Percentiles rank a stretch among this genome's conserved stretches.
Evolutionary conservation across 2,329 filamentous ascomycete species (phyloP).

Genomic region (Colletotrichum australisinense): DNA sequence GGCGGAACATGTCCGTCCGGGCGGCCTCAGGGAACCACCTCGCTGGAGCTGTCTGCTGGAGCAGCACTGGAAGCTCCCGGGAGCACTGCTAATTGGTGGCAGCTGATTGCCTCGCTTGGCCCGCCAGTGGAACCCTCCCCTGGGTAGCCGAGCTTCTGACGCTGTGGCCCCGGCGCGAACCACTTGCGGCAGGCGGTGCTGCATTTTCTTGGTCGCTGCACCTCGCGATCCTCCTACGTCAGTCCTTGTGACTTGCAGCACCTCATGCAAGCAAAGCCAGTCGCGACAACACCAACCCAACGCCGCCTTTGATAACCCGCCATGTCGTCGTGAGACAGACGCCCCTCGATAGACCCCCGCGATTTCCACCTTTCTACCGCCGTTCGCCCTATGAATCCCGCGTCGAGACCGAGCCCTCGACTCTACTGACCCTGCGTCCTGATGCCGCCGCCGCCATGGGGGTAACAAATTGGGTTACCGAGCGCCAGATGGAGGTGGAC

Average conservation of each 20-base stretch:
- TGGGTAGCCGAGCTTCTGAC: constrained; percentile 34
- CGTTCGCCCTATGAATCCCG: constrained; percentile 36
- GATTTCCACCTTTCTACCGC: not conserved
- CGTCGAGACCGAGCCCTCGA: constrained; percentile 45
- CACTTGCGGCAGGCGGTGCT: constrained; percentile 34
- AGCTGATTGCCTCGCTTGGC: constrained; percentile 35
- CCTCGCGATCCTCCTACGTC: constrained; percentile 35
- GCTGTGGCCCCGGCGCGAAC: constrained; percentile 35
- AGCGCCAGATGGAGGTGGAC: constrained; percentile 73
- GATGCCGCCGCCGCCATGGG: constrained; percentile 49
- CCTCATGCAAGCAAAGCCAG: constrained; percentile 22
- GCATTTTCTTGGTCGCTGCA: constrained; percentile 35
- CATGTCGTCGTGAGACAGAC: constrained; percentile 29
- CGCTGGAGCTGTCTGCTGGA: constrained; percentile 21
- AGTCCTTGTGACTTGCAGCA: constrained; percentile 33
- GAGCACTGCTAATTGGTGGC: constrained; percentile 32
- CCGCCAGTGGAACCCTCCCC: constrained; percentile 26
- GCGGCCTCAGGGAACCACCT: constrained; percentile 4
- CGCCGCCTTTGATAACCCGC: constrained; percentile 8
- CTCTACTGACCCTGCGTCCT: constrained; percentile 35
- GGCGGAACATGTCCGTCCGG: constrained; percentile 19
- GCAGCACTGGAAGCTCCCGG: constrained; percentile 27
- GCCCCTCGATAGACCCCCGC: not conserved
- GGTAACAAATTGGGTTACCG: constrained; percentile 61
- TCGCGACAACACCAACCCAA: constrained; percentile 26